Evolutionary conservation across 2,329 filamentous ascomycete genomes (phyloP), one percentile per base, ranked within the genome.

Genomic region (Cladophialophora carrionii): DNA sequence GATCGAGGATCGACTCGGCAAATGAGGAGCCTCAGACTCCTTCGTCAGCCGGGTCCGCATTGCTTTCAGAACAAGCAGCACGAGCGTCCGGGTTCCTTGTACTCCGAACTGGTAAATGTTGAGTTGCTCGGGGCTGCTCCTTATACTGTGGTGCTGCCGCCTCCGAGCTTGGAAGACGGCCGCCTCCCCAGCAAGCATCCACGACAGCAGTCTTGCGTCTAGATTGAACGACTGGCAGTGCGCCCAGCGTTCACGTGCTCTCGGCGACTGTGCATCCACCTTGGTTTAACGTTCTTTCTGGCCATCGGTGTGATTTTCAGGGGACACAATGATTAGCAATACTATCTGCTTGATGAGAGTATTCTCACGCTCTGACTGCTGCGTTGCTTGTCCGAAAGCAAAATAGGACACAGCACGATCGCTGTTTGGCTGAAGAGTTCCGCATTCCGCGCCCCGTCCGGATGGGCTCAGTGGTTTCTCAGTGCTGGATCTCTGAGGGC

Each of bases 381-480:
- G 17, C 6, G 17, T 60, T 43, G 57, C 32, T 53, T 37, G 31
- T 54, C 57, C 48, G 20, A 48, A 34, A 20, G 29, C 24, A 31
- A 31, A 58, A 34, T 31, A 51, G 48, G 20, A 53, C 52, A 41
- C 12, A 60, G 46, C 29, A 43, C 46, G 32, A 51, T 37, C 29
- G 9, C n/a, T 60, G 31, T 52, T 34, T 60, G 57, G 57, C 26
- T 20, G 20, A 53, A n/a, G n/a, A 51, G 32, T 52, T 60, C 57
- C 57, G 57, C n/a, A 14, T 48, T 60, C 57, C 57, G 57, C 57
- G 48, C 46, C 46, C 57, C 57, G 57, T 60, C 31, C 12, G 5
- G 26, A 8, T 43, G 54, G 24, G 34, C 12, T 57, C 54, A 46
- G 43, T 58, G 41, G 56, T 14, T 31, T 34, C 43, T 51, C 41